phyloP scores from a whole-genome alignment of 2,329 filamentous ascomycete genomes.

The Fusarium concolor region DNA sequence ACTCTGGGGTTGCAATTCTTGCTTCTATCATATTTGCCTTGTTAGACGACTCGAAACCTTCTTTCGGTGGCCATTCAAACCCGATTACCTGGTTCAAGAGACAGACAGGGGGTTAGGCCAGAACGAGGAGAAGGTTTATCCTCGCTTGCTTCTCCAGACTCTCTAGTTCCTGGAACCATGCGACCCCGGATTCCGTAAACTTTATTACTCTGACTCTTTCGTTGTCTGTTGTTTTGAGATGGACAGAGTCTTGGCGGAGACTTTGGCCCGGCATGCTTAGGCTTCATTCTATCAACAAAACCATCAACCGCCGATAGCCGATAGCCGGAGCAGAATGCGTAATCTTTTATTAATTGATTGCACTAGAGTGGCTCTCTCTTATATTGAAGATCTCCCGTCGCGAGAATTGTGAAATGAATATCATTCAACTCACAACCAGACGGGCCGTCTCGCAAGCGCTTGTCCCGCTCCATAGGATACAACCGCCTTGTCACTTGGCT shows the following conservation, averaged over 20 bases:
- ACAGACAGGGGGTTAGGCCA: not conserved
- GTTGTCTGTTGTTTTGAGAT: not conserved
- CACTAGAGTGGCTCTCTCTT: too few relatives aligned
- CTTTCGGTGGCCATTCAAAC: not conserved
- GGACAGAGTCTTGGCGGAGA: not conserved
- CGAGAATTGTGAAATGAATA: too few relatives aligned
- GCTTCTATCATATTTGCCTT: constrained; percentile 3
- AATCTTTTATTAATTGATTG: too few relatives aligned
- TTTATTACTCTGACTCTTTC: not conserved
- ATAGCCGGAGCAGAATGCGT: too few relatives aligned
- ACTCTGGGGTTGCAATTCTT: constrained; percentile 5
- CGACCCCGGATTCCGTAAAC: not conserved
- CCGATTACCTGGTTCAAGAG: not conserved
- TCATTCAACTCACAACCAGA: not conserved
- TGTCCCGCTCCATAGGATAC: not conserved
- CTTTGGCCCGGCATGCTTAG: not conserved
- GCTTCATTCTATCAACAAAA: too few relatives aligned
- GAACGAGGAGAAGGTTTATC: not conserved
- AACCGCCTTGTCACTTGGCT: not conserved
- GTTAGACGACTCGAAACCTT: not conserved
- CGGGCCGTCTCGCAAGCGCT: not conserved
- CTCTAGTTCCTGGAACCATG: not conserved
- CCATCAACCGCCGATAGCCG: too few relatives aligned
- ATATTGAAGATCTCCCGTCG: too few relatives aligned
- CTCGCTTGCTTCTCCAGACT: not conserved